Percentiles rank a stretch among this genome's conserved stretches.
These are phyloP conservation scores for Solanum acaule DNA, from an alignment of 257 asterid genomes.

Conservation along the genomic window DNA sequence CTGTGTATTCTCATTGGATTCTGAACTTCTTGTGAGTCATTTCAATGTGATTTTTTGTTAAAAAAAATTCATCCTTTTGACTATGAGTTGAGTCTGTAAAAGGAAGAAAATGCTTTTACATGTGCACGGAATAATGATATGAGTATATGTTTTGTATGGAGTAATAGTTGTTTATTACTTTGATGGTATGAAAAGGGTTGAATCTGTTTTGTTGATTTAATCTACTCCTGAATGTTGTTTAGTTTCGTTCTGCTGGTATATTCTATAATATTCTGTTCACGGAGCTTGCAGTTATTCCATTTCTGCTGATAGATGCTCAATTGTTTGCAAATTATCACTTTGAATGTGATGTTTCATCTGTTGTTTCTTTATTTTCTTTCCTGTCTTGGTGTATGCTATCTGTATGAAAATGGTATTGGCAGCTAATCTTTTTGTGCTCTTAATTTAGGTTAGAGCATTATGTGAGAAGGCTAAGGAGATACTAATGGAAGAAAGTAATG, in stretches of 20 bases:
- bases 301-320: neutral
- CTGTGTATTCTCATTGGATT: neutral
- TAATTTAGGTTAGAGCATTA: slow-evolving; percentile 58
- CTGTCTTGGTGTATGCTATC: neutral
- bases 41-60: neutral
- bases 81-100: neutral
- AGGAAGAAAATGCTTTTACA: neutral
- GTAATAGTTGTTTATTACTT: neutral
- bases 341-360: neutral
- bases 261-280: neutral
- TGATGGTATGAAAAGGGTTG: neutral
- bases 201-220: neutral
- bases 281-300: neutral
- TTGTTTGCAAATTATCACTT: neutral
- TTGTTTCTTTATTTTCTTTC: neutral
- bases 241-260: neutral
- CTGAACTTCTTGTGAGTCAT: neutral
- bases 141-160: neutral
- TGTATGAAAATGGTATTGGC: neutral
- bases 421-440: slow-evolving; percentile 6
- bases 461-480: slow-evolving; percentile 97
- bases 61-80: neutral
- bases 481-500: slow-evolving; percentile 84
- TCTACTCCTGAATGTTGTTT: neutral
- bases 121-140: neutral